Evolutionary conservation across 352 stramenopile genomes (phyloP).

Genomic region (Phytophthora cryptogea): DNA sequence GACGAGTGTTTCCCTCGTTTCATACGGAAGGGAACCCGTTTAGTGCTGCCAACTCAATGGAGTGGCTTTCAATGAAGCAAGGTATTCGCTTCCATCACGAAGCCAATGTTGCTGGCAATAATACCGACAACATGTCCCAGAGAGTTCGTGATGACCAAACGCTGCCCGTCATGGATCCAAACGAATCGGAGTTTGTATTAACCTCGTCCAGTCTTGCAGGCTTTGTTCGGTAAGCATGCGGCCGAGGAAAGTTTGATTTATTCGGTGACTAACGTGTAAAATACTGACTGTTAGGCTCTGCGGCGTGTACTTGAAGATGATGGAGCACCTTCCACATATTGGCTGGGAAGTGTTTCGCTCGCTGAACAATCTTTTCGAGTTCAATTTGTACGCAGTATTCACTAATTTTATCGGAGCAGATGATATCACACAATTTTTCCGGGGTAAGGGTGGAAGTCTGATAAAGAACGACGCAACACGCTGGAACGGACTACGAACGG

Average conservation of each 20-base stretch:
- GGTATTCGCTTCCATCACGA: slow-evolving; percentile 56
- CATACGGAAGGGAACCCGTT: slow-evolving; percentile 66
- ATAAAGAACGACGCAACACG: slow-evolving; percentile 31
- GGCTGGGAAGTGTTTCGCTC: slow-evolving; percentile 70
- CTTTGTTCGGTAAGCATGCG: slow-evolving; percentile 60
- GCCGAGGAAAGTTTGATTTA: neutral
- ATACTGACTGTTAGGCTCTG: slow-evolving; percentile 52
- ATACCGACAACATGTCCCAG: slow-evolving; percentile 10
- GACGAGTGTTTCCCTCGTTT: slow-evolving; percentile 73
- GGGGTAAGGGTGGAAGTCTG: slow-evolving; percentile 30
- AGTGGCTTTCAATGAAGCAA: slow-evolving; percentile 67
- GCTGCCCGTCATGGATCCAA: slow-evolving; percentile 35
- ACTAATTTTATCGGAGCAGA: slow-evolving; percentile 60
- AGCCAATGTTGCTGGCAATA: slow-evolving; percentile 9
- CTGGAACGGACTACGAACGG: slow-evolving; percentile 48
- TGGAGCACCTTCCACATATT: slow-evolving; percentile 79
- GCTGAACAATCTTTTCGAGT: slow-evolving; percentile 83
- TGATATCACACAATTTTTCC: slow-evolving; percentile 57
- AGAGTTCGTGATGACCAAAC: slow-evolving; percentile 22
- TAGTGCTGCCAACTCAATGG: slow-evolving; percentile 45
- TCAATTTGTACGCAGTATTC: slow-evolving; percentile 79
- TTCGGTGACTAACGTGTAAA: neutral
- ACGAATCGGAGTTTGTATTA: slow-evolving; percentile 66
- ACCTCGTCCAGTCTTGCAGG: slow-evolving; percentile 74
- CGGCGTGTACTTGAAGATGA: slow-evolving; percentile 88